Evolutionary conservation across 108 stramenopile genomes (phyloP), one percentile per base, ranked within the genome.

Genomic region (Aurantiochytrium sp.): DNA sequence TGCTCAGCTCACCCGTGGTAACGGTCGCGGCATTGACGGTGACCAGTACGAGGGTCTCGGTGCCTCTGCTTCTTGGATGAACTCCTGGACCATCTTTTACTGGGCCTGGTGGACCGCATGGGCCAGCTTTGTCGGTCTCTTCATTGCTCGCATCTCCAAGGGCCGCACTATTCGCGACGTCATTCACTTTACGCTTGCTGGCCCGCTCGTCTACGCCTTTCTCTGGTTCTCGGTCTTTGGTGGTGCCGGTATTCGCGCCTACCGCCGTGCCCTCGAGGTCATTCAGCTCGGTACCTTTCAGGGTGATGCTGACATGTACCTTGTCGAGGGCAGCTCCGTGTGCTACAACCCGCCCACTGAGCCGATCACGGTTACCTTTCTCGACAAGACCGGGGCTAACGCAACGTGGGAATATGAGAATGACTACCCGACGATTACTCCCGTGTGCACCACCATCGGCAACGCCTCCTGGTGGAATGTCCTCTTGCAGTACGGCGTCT

Each of bases 71-170:
- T 93, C 91, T 92, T 95, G 92, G 91, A 94, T 94, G 88, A 91
- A 92, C 57, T 60, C 87, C n/a, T 95, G 95, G 95, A 95, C 92
- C 21, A 88, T 95, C 90, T 95, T 94, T 76, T 95, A 95, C 93
- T 91, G 92, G 88, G 95, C 91, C 25, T 95, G 94, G 95, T 94
- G 95, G 95, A 94, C 92, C 18, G 89, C 95, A 19, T 95, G 95
- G 95, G 89, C 93, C 1, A 88, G 90, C 57, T 95, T 95, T 69
- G 95, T 95, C n/a, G 95, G 95, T 72, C 64, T 94, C 23, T 95
- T 95, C 72, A 88, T 95, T 89, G 95, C 93, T 10, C 93, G 93
- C 59, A 94, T 95, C 69, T 94, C 93, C 72, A 91, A 89, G 53
- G 93, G 93, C 55, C 90, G 95, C 43, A 91, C 94, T 1, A 91